phyloP scores from a whole-genome alignment of 2,329 filamentous ascomycete genomes.

The Ophiostoma himal-ulmi region DNA sequence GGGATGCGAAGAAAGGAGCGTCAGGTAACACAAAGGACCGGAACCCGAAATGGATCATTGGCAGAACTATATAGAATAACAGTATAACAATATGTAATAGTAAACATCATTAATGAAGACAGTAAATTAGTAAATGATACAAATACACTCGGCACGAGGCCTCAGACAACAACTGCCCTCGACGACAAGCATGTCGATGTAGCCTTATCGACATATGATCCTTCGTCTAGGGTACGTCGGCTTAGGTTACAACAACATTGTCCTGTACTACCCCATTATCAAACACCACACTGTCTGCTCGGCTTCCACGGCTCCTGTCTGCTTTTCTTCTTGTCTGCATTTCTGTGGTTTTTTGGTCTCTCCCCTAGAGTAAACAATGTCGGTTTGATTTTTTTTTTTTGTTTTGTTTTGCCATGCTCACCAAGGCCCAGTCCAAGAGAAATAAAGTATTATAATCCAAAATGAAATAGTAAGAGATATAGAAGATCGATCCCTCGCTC shows the following conservation, averaged over 20 bases:
- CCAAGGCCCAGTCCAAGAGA: constrained; percentile 19
- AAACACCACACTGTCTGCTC: neutral
- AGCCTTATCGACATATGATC: neutral
- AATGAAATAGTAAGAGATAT: constrained; percentile 13
- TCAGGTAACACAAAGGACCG: neutral
- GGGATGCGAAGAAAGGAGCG: neutral
- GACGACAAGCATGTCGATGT: neutral
- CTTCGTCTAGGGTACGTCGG: neutral
- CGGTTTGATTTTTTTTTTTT: constrained; percentile 1
- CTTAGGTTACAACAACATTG: neutral
- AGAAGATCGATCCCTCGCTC: constrained; percentile 6
- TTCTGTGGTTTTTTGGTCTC: neutral
- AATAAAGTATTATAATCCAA: constrained; percentile 23
- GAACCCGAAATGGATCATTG: neutral
- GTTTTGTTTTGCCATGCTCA: constrained; percentile 19
- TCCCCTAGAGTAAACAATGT: constrained; percentile 14
- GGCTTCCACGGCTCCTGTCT: neutral
- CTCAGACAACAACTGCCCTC: neutral
- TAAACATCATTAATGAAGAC: neutral
- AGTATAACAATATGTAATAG: neutral
- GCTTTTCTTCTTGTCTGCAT: neutral
- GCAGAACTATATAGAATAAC: neutral
- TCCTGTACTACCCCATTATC: neutral
- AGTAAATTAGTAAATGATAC: constrained; percentile 3
- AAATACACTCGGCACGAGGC: neutral